Base-by-base conservation (phyloP, 768 basidiomycete species). In the Amanita brunnescens region DNA sequence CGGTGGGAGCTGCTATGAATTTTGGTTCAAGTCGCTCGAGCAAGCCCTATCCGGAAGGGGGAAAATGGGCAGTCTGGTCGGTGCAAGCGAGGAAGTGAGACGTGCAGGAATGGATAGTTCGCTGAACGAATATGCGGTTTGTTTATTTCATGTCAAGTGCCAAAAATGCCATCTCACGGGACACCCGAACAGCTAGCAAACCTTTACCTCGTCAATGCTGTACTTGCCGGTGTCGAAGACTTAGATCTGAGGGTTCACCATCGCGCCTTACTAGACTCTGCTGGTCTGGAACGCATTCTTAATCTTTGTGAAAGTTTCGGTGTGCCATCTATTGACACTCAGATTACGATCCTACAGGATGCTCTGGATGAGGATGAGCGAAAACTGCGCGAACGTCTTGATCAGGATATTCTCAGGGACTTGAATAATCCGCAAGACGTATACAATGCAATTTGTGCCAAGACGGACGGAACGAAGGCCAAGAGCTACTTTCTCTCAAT, bases 1-100 rank as follows among this genome's bases (percentile, higher is more conserved):
- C 45, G 68, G 73, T 12, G 72, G 73, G 18, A 78, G 79, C 29
- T 78, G 72, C 48, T 98, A 91, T 63, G 83, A 83, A 55, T 92
- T 81, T 59, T 98, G 92, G 94, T 89, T 98, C 62, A 85, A 82
- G 58, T 85, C 83, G 0, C 70, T 95, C 56, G 87, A 91, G 57
- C 68, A 70, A 23, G 80, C 80, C 2, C 73, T 97, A 14, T 77
- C 81, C 42, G 94, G 93, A 2, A 73, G 92, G 51, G 95, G 95
- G 1, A 87, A 84, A 64, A 93, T 97, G 91, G 95, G 95, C 1
- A 96, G 89, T 62, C 66, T 89, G 35, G 95, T 99, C 6, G 96
- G 96, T 0, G 91, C 92, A 20, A 95, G 93, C 58, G 90, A 94
- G 12, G 93, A 97, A 58, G 79, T 94, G 50, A 78, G 77, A 65